These are phyloP conservation scores for Claviceps sp. DNA, from an alignment of 2,329 filamentous ascomycete genomes.

Conservation along the genomic window DNA sequence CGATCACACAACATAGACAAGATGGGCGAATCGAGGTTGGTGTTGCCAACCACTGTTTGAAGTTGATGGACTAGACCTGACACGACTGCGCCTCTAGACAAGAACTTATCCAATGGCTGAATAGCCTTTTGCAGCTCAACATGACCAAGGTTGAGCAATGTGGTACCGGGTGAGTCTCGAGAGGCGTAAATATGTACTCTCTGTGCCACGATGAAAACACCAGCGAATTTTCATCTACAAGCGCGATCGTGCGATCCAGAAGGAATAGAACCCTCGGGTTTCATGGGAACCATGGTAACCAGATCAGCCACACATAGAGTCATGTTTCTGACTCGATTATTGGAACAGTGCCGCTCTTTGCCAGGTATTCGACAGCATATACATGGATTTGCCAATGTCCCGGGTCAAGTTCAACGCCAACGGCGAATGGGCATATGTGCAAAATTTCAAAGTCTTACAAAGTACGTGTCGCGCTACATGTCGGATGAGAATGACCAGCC, in stretches of 20 bases:
- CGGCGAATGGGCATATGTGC: constrained; percentile 90
- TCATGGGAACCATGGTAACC: too few species aligned
- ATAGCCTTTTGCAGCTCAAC: constrained; percentile 95
- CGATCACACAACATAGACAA: constrained; percentile 16
- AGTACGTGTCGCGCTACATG: constrained; percentile 43
- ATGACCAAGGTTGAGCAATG: constrained; percentile 98
- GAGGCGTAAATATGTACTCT: constrained; percentile 5
- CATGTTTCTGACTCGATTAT: not conserved
- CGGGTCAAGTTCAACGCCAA: constrained; percentile 98
- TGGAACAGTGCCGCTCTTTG: constrained; percentile 71
- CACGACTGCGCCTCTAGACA: constrained; percentile 50
- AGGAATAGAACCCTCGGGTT: too few species aligned
- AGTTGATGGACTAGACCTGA: constrained; percentile 8
- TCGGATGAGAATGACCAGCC: not conserved
- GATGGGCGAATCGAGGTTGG: constrained; percentile 36
- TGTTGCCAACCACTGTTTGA: constrained; percentile 4
- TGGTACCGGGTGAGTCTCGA: constrained; percentile 67
- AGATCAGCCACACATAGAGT: too few species aligned
- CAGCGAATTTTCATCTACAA: too few species aligned
- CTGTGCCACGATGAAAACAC: constrained; percentile 1
- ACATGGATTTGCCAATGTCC: constrained; percentile 85
- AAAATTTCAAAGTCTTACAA: constrained; percentile 97
- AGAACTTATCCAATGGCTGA: constrained; percentile 91
- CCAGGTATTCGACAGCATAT: constrained; percentile 98
- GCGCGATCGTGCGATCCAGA: too few species aligned